Conservation (phyloP, 2,329 filamentous ascomycete species). For the Bisporella sp. region DNA sequence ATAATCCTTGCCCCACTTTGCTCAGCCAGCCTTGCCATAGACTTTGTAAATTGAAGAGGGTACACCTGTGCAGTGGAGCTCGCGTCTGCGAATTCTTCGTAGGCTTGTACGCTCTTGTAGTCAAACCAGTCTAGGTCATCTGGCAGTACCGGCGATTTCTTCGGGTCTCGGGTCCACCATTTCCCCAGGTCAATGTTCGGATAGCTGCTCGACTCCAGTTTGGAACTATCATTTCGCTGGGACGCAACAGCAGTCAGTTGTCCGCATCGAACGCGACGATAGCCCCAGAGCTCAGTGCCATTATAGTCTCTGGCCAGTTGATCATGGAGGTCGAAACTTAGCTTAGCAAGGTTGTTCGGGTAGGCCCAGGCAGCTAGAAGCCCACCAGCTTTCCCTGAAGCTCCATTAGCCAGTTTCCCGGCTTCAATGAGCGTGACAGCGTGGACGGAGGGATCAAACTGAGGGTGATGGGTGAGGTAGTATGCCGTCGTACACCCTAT, state of each 20-base stretch:
- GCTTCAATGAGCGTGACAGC: conserved; percentile 81
- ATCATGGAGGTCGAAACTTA: conserved; percentile 75
- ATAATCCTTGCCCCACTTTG: conserved; percentile 58
- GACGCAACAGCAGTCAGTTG: conserved; percentile 41
- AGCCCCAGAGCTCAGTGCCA: conserved; percentile 75
- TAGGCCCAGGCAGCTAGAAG: conserved; percentile 87
- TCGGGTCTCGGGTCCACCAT: conserved; percentile 7
- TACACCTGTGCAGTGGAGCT: conserved; percentile 67
- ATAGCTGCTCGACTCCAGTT: conserved; percentile 47
- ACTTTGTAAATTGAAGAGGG: conserved; percentile 78
- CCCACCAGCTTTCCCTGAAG: conserved; percentile 88
- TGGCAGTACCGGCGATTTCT: conserved; percentile 35
- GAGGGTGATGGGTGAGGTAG: conserved; percentile 76
- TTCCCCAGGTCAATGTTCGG: conserved; percentile 8
- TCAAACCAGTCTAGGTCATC: conserved; percentile 77
- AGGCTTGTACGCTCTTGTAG: conserved; percentile 55
- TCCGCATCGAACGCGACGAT: conserved; percentile 70
- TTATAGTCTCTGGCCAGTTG: conserved; percentile 73
- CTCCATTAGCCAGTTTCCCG: conserved; percentile 71
- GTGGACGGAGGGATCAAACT: conserved; percentile 66
- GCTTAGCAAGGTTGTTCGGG: conserved; percentile 69
- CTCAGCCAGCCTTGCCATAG: conserved; percentile 68
- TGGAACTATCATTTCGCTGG: conserved; percentile 24
- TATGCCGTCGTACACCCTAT: conserved; percentile 89
- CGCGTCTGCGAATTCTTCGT: conserved; percentile 79